phyloP scores from a whole-genome alignment of 2,329 filamentous ascomycete species.

The Aspergillus proliferans region DNA sequence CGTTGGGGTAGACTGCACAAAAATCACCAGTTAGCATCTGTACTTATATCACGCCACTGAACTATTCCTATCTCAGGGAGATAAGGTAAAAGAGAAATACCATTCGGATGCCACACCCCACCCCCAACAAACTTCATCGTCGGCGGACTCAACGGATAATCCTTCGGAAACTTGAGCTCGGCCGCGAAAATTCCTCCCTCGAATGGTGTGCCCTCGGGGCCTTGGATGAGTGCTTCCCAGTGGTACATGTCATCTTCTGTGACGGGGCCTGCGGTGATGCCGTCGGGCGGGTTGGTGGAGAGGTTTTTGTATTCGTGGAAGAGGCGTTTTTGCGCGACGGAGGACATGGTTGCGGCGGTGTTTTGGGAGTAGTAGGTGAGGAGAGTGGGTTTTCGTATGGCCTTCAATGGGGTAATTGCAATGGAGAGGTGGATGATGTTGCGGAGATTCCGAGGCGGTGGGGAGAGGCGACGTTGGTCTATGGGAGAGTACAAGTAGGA shows the following conservation, averaged over 20 bases:
- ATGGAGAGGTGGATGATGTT: neutral
- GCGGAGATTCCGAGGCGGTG: neutral
- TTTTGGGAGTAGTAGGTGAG: neutral
- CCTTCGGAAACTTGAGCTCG: constrained; percentile 87
- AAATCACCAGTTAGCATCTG: neutral
- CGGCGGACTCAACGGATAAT: constrained; percentile 93
- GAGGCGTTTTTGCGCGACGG: constrained; percentile 65
- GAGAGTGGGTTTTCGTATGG: neutral
- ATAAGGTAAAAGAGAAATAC: constrained; percentile 43
- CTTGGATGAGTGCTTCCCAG: constrained; percentile 95
- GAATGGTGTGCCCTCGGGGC: constrained; percentile 90
- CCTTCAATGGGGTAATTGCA: neutral
- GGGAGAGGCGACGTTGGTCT: neutral
- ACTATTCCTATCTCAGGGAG: neutral
- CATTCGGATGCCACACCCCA: constrained; percentile 88
- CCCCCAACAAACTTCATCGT: constrained; percentile 93
- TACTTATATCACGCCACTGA: neutral
- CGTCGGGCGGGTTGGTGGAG: constrained; percentile 91
- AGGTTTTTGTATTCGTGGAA: constrained; percentile 95
- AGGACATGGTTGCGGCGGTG: constrained; percentile 21
- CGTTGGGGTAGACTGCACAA: constrained; percentile 73
- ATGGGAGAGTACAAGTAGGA: neutral
- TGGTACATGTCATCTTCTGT: constrained; percentile 90
- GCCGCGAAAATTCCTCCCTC: constrained; percentile 94
- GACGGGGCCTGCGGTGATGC: constrained; percentile 89